Base-by-base conservation (phyloP, 2,329 filamentous ascomycete species). In the Helminthosporium solani region DNA sequence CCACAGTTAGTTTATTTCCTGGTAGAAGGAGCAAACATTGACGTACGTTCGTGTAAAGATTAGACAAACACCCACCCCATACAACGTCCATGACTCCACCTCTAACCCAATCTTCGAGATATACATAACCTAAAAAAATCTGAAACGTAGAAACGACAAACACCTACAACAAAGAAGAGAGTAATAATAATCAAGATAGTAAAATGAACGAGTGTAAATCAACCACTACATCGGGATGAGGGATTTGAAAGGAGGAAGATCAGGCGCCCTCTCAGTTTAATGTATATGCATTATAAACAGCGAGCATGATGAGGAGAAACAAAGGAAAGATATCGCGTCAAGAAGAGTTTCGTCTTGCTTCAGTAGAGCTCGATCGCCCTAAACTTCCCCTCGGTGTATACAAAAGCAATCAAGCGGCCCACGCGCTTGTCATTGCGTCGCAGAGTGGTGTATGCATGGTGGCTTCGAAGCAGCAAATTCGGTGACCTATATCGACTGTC, bases 21-120 rank as follows among this genome's bases (percentile, higher is more conserved):
- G 19, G 2, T 19, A 21, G 2, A 21, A 19, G 15, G 21, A n/a
- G 31, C 16, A 25, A 33, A 9, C 2, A 25, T 12, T 23, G 20
- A 44, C 59, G 15, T 45, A 63, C 54, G 61, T 42, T 48, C 62
- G 52, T 33, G 56, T 51, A 7, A 56, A 37, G 20, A 66, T 54
- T 16, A 62, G 34, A n/a, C 49, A 54, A 3, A 60, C 44, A 3
- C 53, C 58, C 18, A 64, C 7, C 12, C 47, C 47, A 42, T 62
- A 62, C 6, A 64, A 46, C 2, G 42, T 49, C 61, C 58, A 66
- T 41, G 60, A 60, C 23, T 61, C 56, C 15, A 60, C 43, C 12
- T 50, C 43, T 20, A 66, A 23, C 4, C 18, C 16, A 8, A 20
- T 36, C 34, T 36, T 21, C 5, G 28, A 14, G 14, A 31, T n/a